A percentile compares a stretch with the other conserved stretches of the same genome.
phyloP scores from a whole-genome alignment of 208 protist species.

The Angomonas deanei region DNA sequence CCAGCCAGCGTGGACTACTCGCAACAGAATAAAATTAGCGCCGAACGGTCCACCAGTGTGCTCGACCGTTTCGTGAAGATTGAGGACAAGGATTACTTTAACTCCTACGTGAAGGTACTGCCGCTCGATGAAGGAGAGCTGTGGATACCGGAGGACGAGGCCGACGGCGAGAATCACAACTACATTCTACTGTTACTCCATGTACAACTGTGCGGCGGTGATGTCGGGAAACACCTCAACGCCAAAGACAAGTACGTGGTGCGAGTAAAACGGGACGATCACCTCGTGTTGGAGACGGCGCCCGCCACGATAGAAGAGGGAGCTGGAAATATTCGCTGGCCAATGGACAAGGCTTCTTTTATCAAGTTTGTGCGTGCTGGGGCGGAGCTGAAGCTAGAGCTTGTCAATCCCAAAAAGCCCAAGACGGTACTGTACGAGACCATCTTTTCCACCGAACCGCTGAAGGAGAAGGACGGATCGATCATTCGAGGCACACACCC shows the following conservation, averaged over 20 bases:
- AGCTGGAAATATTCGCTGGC: not conserved
- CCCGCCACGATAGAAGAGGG: conserved; percentile 34
- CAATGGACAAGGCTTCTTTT: conserved; percentile 69
- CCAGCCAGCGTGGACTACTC: conserved; percentile 67
- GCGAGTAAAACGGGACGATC: conserved; percentile 53
- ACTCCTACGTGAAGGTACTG: conserved; percentile 62
- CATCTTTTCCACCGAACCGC: conserved; percentile 27
- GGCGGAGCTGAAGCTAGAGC: conserved; percentile 42
- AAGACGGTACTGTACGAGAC: conserved; percentile 40
- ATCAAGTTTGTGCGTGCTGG: conserved; percentile 71
- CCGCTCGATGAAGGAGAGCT: conserved; percentile 63
- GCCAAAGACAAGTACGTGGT: conserved; percentile 43
- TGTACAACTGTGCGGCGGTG: conserved; percentile 46
- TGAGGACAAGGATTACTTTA: conserved; percentile 85
- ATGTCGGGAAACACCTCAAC: conserved; percentile 22
- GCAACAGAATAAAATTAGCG: conserved; percentile 59
- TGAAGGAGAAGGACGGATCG: conserved; percentile 71
- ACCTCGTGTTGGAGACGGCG: conserved; percentile 60
- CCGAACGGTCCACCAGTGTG: conserved; percentile 49
- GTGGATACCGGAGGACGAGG: conserved; percentile 42
- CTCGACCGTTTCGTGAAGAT: conserved; percentile 86
- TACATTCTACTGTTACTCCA: conserved; percentile 79
- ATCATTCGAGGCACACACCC: conserved; percentile 38
- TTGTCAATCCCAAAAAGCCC: conserved; percentile 53
- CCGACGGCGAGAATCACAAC: conserved; percentile 12